Evolutionary conservation across 164 flowering plant genomes (phyloP), one percentile per base, ranked within the genome.

Genomic region (Macadamia integrifolia): DNA sequence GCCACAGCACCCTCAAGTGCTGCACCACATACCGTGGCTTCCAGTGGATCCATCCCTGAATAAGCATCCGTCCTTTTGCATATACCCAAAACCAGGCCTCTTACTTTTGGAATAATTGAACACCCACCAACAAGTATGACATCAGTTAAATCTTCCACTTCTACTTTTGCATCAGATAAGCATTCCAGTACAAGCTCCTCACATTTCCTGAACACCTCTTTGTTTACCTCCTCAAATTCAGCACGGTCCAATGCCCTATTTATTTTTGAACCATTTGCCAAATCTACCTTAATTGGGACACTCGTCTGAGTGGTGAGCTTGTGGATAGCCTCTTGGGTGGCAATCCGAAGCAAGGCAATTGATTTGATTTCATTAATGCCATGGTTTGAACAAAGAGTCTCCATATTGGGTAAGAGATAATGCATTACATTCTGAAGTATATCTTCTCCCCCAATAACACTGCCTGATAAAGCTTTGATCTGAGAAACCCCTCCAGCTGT

Each of bases 401-500:
- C 93, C 50, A 78, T 64, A 55, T 81, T 71, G 0, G 97, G 93
- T 60, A 86, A 29, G 29, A 93, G 84, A 72, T 86, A 71, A 18
- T 48, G 87, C 90, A 93, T 88, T 72, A 78, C 71, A 53, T 90
- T 93, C 74, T 80, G 90, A 58, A 93, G 88, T 12, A 93, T 66
- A 72, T 91, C 96, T 72, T 91, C 98, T 14, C 98, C 98, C 44
- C 97, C 98, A 46, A 85, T 53, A n/a, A 87, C 65, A 68, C 71
- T 67, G 50, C 97, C 98, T 6, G 93, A 79, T 49, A 91, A 71
- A 28, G 94, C 83, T 71, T 84, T 88, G 67, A 93, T 86, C 78
- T 91, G 94, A n/a, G 98, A 87, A 66, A 93, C 92, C 9, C 98
- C 98, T 23, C 98, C 96, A 13, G 88, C 94, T 14, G 96, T 91